Percentiles rank a stretch among this genome's conserved stretches.
These are phyloP conservation scores for Vigna unguiculata DNA, from an alignment of 306 rosid species.

Conservation along the genomic window DNA sequence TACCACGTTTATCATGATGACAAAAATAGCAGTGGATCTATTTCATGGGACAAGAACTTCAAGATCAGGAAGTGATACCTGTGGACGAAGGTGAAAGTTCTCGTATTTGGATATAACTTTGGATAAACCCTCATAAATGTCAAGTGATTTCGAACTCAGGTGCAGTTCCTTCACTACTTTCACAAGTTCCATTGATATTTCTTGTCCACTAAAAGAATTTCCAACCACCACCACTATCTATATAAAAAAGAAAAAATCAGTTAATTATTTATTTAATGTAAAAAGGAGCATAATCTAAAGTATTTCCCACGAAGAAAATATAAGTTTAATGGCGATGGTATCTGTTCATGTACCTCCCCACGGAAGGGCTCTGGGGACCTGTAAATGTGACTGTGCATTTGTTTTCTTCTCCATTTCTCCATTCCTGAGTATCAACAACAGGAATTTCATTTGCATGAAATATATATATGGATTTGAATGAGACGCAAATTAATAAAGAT, in stretches of 20 bases:
- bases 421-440: conserved; percentile 53
- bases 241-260: not conserved
- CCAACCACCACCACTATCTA: conserved; percentile 80
- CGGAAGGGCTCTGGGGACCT: conserved; percentile 67
- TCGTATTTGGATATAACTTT: conserved; percentile 67
- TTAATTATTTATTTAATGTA: too few species aligned
- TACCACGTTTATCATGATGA: not conserved
- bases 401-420: conserved; percentile 78
- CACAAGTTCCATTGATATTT: conserved; percentile 73
- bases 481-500: too few species aligned
- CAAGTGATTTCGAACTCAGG: conserved; percentile 61
- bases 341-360: conserved; percentile 55
- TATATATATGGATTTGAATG: too few species aligned
- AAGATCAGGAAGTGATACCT: conserved; percentile 45
- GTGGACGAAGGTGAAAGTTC: conserved; percentile 66
- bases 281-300: too few species aligned
- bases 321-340: not conserved
- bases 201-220: conserved; percentile 78
- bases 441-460: conserved; percentile 5
- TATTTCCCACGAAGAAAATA: too few species aligned
- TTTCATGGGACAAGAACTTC: not conserved
- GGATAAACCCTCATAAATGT: conserved; percentile 65
- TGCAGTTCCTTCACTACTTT: conserved; percentile 73
- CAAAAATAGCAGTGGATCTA: not conserved
- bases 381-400: conserved; percentile 83